Conservation (phyloP, 2,329 filamentous ascomycete species). For the Lojkania enalia region DNA sequence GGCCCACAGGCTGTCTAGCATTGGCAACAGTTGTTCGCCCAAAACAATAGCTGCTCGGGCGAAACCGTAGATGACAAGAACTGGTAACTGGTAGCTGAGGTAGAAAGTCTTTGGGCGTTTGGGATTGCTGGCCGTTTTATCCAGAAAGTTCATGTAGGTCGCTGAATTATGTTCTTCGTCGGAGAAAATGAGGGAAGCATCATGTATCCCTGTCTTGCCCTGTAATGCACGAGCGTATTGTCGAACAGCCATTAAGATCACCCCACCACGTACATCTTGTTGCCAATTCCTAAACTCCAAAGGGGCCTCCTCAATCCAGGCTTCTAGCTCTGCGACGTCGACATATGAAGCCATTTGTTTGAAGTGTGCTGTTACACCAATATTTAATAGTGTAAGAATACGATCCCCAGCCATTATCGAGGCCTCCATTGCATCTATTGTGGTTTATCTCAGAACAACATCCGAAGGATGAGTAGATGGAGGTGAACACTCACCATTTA, state of each 20-base stretch:
- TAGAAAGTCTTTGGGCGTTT: constrained; percentile 70
- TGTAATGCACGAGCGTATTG: constrained; percentile 72
- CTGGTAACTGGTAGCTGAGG: constrained; percentile 56
- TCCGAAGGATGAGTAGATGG: not conserved
- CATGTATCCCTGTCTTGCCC: constrained; percentile 66
- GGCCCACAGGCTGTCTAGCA: constrained; percentile 49
- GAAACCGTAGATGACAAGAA: constrained; percentile 50
- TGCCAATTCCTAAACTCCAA: constrained; percentile 75
- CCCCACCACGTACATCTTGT: constrained; percentile 70
- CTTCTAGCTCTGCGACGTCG: constrained; percentile 70
- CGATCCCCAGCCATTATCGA: constrained; percentile 70
- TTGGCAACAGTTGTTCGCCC: constrained; percentile 47
- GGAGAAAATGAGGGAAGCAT: constrained; percentile 62
- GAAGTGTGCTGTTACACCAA: constrained; percentile 67
- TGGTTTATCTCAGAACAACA: constrained; percentile 23
- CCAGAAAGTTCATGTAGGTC: constrained; percentile 57
- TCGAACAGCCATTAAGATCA: constrained; percentile 66
- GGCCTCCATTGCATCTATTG: constrained; percentile 64
- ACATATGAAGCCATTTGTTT: constrained; percentile 71
- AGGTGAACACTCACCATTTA: constrained; percentile 53
- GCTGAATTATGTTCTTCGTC: constrained; percentile 67
- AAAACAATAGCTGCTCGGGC: constrained; percentile 47
- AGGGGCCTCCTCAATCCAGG: constrained; percentile 70
- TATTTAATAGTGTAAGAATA: constrained; percentile 70
- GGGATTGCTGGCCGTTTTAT: constrained; percentile 58